A percentile compares a stretch with the other conserved stretches of the same genome.
Conservation (phyloP, 352 stramenopile species). For the Phytophthora hybrid region DNA sequence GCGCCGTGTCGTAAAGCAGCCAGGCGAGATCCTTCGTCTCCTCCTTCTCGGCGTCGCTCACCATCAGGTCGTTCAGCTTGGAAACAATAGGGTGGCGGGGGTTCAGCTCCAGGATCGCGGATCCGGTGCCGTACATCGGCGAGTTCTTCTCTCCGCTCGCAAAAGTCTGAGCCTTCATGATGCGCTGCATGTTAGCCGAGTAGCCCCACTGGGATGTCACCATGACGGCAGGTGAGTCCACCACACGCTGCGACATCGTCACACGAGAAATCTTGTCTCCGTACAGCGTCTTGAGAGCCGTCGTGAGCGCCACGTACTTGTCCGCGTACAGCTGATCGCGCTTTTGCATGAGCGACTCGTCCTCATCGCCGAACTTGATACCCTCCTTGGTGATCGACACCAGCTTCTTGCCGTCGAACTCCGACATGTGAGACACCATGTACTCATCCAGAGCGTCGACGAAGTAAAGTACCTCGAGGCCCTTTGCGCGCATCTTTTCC, state of each 20-base stretch:
- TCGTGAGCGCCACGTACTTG: constrained; percentile 96
- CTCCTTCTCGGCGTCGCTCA: constrained; percentile 70
- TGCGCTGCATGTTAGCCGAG: constrained; percentile 99
- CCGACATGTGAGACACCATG: constrained; percentile 94
- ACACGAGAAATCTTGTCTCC: constrained; percentile 96
- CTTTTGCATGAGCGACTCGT: constrained; percentile 95
- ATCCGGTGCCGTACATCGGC: constrained; percentile 51
- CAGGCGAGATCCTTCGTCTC: constrained; percentile 95
- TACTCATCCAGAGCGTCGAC: constrained; percentile 99
- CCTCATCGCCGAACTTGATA: constrained; percentile 99
- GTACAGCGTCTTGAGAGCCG: constrained; percentile 97
- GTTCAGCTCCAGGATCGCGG: constrained; percentile 99
- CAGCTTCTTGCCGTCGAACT: constrained; percentile 97
- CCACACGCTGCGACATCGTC: constrained; percentile 94
- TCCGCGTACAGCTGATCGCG: constrained; percentile 97
- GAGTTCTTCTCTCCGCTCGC: constrained; percentile 68
- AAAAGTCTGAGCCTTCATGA: constrained; percentile 99
- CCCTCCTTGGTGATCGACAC: constrained; percentile 98
- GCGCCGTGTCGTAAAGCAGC: constrained; percentile 98
- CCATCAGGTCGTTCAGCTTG: constrained; percentile 93
- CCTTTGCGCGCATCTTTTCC: constrained; percentile 97
- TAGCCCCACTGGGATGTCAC: constrained; percentile 97
- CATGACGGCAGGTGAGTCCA: constrained; percentile 96
- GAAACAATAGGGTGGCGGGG: constrained; percentile 98
- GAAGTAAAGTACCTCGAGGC: constrained; percentile 99